A percentile compares a stretch with the other conserved stretches of the same genome.
Conservation (phyloP, 345 rosid genomes). For the Jatropha curcas region DNA sequence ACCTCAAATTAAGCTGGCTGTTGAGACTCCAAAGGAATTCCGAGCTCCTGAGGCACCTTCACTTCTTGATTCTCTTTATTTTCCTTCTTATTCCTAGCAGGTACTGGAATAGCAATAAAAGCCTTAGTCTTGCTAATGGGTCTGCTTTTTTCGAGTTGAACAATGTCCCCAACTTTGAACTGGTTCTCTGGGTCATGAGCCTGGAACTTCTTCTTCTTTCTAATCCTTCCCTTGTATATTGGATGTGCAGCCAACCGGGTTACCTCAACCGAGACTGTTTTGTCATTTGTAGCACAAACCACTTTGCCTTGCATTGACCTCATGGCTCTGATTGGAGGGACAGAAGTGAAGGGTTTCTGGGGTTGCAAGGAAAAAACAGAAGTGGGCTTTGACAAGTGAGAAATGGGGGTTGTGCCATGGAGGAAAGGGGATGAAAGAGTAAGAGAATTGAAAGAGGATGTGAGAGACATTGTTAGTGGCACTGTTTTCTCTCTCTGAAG, state of each 20-base stretch:
- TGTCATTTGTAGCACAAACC: conserved; percentile 77
- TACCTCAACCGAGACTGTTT: conserved; percentile 87
- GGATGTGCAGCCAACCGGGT: conserved; percentile 71
- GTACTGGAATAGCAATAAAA: conserved; percentile 60
- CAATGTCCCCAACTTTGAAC: conserved; percentile 76
- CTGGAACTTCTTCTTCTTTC: conserved; percentile 91
- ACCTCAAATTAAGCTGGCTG: conserved; percentile 27
- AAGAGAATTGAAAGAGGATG: conserved; percentile 47
- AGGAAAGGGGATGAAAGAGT: conserved; percentile 46
- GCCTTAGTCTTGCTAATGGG: conserved; percentile 90
- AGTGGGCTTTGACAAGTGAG: conserved; percentile 48
- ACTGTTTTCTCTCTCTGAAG: neutral
- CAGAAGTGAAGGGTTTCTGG: conserved; percentile 16
- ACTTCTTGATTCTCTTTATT: conserved; percentile 19
- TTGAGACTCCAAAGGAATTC: conserved; percentile 69
- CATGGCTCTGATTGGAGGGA: conserved; percentile 69
- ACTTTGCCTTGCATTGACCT: conserved; percentile 74
- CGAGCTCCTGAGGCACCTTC: conserved; percentile 42
- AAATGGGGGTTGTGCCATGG: conserved; percentile 54
- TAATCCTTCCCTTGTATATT: conserved; percentile 80
- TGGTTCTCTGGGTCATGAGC: conserved; percentile 88
- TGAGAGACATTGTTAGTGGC: conserved; percentile 18
- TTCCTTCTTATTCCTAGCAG: conserved; percentile 33
- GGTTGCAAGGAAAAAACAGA: conserved; percentile 16
- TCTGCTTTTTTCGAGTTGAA: conserved; percentile 65